Evolutionary conservation across 2,329 filamentous ascomycete genomes (phyloP).

Genomic region (Proliferodiscus dingleyae): DNA sequence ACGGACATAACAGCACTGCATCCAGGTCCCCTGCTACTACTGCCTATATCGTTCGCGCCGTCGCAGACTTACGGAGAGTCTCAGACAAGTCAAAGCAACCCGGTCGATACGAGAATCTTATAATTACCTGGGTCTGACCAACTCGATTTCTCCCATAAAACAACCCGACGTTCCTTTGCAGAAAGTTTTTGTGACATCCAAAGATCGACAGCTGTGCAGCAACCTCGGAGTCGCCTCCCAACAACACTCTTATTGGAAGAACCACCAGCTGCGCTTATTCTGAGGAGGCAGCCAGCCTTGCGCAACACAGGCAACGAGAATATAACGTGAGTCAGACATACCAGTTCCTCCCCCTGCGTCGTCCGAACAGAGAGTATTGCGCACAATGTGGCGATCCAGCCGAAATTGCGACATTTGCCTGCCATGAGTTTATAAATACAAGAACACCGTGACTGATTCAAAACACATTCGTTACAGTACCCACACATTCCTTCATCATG

Average conservation of each 20-base stretch:
- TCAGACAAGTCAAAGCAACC: constrained; percentile 28
- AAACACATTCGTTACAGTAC: constrained; percentile 12
- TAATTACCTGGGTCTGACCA: constrained; percentile 12
- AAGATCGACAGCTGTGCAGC: neutral
- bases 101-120: constrained; percentile 17
- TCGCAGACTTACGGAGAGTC: constrained; percentile 29
- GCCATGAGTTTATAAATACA: constrained; percentile 5
- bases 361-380: constrained; percentile 1
- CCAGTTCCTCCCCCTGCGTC: constrained; percentile 1
- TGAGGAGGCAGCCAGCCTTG: constrained; percentile 14
- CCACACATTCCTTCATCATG: constrained; percentile 19
- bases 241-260: constrained; percentile 3
- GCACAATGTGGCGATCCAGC: constrained; percentile 3
- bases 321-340: constrained; percentile 24
- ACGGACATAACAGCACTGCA: constrained; percentile 16
- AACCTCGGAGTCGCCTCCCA: neutral
- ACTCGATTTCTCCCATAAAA: constrained; percentile 3
- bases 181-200: neutral
- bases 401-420: neutral
- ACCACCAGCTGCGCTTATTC: constrained; percentile 11
- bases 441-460: constrained; percentile 9
- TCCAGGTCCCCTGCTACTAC: constrained; percentile 24
- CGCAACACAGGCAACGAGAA: constrained; percentile 6
- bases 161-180: neutral
- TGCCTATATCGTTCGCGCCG: constrained; percentile 20